Evolutionary conservation across 2,329 filamentous ascomycete genomes (phyloP), one percentile per base, ranked within the genome.

Genomic region (Fusarium nurragi): DNA sequence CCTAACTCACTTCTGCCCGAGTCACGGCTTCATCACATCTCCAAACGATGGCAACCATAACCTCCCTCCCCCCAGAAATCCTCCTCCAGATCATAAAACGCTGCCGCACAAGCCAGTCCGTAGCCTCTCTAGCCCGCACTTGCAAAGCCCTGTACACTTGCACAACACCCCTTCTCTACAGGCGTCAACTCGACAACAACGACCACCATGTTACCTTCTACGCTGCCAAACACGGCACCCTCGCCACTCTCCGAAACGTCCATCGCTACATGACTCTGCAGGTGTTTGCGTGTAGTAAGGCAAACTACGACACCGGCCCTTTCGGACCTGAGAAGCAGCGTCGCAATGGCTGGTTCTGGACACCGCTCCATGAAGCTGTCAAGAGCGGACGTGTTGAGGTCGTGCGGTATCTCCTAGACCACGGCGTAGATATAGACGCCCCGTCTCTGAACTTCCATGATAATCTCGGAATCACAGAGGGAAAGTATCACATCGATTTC

Each of bases 191-290:
- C 25, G 30, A 47, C 16, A 23, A 52, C 7, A 25, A 40, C 32
- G 44, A 60, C 32, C 43, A 64, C 25, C 16, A 52, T 4, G 51
- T 47, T n/a, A 54, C 39, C 10, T 64, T 65, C 21, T 54, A 62
- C 39, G 60, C 62, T 1, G 55, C 60, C 10, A 40, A 53, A 4
- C n/a, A 60, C 12, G 48, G 45, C 12, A 53, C 37, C 5, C 11
- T 48, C 4, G 26, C 16, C 13, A 44, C 41, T 10, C 22, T 53
- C 5, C 21, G 4, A 10, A 47, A 48, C 5, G 43, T 28, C 4
- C 2, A 48, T 19, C 32, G 10, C 9, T 38, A 53, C 16, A 47
- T 53, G 49, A 53, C 41, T 5, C 23, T 53, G 2, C 23, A 13
- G 1, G 49, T 53, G 11, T 48, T 37, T 32, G 46, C 21, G 5